Evolutionary conservation across 306 rosid species (phyloP).

Genomic region (Dryas drummondii): DNA sequence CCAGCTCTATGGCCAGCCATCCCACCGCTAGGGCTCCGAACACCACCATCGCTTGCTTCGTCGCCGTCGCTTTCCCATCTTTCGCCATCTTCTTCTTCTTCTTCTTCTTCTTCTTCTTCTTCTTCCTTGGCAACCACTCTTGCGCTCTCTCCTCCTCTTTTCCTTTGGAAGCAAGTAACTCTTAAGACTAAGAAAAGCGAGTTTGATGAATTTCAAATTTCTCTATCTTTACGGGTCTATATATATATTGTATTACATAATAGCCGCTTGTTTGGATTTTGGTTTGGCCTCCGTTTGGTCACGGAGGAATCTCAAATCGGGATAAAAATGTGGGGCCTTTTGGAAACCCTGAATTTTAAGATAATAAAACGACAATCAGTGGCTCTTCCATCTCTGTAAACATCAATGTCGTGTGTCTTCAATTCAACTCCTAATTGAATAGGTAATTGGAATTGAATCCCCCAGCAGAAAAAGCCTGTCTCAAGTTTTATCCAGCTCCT

Average conservation of each 20-base stretch:
- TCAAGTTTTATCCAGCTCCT: too few species aligned
- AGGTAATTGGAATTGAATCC: too few species aligned
- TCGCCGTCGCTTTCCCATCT: slow-evolving; percentile 48
- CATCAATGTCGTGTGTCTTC: too few species aligned
- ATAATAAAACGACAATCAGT: too few species aligned
- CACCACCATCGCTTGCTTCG: slow-evolving; percentile 66
- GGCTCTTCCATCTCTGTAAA: too few species aligned
- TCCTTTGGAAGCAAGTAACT: neutral
- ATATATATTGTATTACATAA: too few species aligned
- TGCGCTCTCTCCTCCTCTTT: too few species aligned
- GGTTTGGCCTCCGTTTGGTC: neutral
- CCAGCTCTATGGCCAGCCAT: slow-evolving; percentile 78
- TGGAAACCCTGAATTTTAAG: too few species aligned
- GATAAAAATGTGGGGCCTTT: too few species aligned
- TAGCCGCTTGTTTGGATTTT: too few species aligned
- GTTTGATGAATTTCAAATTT: neutral
- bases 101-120: neutral
- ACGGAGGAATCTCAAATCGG: neutral
- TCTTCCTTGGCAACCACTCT: neutral
- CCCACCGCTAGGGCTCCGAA: slow-evolving; percentile 73
- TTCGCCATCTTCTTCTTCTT: neutral
- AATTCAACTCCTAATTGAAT: too few species aligned
- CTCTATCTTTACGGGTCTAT: neutral
- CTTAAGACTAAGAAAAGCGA: neutral
- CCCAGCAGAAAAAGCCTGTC: too few species aligned